Evolutionary conservation across 805 yeast genomes (phyloP).

Genomic region (Pichia membranifaciens): DNA sequence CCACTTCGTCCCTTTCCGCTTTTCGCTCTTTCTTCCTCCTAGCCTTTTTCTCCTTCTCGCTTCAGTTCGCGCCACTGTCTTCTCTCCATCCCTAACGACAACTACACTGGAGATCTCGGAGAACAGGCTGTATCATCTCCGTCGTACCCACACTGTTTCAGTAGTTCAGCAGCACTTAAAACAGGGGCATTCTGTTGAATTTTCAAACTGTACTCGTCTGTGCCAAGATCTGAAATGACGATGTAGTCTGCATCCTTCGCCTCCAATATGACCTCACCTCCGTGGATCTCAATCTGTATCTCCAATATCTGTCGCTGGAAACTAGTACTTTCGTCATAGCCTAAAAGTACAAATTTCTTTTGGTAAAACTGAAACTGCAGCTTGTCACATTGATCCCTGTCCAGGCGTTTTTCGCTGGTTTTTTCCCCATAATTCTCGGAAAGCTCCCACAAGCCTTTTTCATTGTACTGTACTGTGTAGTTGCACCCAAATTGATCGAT

Average conservation of each 20-base stretch:
- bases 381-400: background rate
- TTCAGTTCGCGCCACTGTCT: background rate
- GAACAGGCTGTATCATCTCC: no score
- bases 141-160: background rate
- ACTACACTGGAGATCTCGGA: no score
- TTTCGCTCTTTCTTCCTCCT: background rate
- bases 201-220: background rate
- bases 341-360: background rate
- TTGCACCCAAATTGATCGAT: constrained; percentile 65
- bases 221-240: background rate
- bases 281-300: constrained; percentile 4
- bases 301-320: constrained; percentile 2
- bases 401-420: background rate
- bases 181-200: background rate
- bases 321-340: background rate
- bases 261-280: constrained; percentile 5
- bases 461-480: constrained; percentile 24
- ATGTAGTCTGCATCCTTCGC: background rate
- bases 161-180: background rate
- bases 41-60: no score
- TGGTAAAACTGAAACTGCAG: background rate
- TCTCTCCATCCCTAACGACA: no score
- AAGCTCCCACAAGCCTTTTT: constrained; percentile 3
- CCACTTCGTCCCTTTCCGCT: no score
- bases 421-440: background rate